These are phyloP conservation scores for Aristolochia californica DNA, from an alignment of 164 flowering plant species.

Conservation along the genomic window DNA sequence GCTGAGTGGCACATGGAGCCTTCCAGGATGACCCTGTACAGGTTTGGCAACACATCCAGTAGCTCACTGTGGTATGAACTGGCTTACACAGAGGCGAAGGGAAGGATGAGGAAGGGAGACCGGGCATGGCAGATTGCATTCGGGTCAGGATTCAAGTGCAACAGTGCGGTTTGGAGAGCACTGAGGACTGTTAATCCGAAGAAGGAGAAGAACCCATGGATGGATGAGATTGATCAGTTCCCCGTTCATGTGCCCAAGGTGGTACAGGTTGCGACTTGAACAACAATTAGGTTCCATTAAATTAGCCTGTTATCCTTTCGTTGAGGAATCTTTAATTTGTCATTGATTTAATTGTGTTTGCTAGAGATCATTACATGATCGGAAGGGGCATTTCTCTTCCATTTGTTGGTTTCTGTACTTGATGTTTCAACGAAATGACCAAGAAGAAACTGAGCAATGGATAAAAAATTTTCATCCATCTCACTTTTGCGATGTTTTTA, in stretches of 20 bases:
- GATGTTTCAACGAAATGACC: too few relatives aligned
- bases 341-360: too few relatives aligned
- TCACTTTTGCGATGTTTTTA: too few relatives aligned
- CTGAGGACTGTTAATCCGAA: slow-evolving; percentile 40
- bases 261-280: not conserved
- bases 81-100: slow-evolving; percentile 61
- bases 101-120: slow-evolving; percentile 60
- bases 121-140: slow-evolving; percentile 70
- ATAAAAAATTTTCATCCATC: too few relatives aligned
- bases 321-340: too few relatives aligned
- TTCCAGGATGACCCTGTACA: slow-evolving; percentile 62
- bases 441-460: too few relatives aligned
- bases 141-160: slow-evolving; percentile 75
- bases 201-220: slow-evolving; percentile 69
- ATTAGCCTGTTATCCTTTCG: too few relatives aligned
- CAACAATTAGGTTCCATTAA: not conserved
- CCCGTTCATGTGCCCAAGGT: slow-evolving; percentile 56
- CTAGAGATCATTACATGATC: too few relatives aligned
- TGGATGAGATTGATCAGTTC: slow-evolving; percentile 53
- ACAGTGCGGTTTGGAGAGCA: slow-evolving; percentile 79
- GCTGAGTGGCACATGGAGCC: slow-evolving; percentile 86
- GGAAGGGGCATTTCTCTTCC: too few relatives aligned
- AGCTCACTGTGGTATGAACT: slow-evolving; percentile 77
- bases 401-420: too few relatives aligned
- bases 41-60: slow-evolving; percentile 72